Percentiles rank a stretch among this genome's conserved stretches.
These are phyloP conservation scores for Kodamaea sagamina DNA, from an alignment of 805 yeast species.

Conservation along the genomic window DNA sequence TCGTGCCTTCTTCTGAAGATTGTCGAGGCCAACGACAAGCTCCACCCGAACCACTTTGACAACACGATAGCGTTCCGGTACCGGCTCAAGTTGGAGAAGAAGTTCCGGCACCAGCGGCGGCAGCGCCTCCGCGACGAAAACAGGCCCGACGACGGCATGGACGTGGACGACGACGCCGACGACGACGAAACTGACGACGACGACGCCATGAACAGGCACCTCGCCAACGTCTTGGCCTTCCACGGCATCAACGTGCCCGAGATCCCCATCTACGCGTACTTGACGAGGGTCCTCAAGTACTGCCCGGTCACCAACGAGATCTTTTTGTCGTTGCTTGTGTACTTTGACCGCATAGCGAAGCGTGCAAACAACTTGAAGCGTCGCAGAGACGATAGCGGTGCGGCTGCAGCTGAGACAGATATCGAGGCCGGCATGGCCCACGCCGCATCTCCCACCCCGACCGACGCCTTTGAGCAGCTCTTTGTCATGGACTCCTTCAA, in stretches of 20 bases:
- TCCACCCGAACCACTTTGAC: conserved; percentile 69
- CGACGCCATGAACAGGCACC: conserved; percentile 51
- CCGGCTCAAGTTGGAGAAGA: conserved; percentile 36
- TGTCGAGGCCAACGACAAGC: conserved; percentile 83
- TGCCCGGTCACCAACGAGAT: conserved; percentile 99
- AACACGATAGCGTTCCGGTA: conserved; percentile 45
- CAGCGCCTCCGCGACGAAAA: conserved; percentile 10
- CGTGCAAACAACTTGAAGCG: conserved; percentile 59
- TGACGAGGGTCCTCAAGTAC: conserved; percentile 87
- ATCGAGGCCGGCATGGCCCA: conserved; percentile 2
- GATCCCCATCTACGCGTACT: conserved; percentile 86
- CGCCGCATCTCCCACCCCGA: too few species aligned
- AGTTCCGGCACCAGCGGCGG: conserved; percentile 22
- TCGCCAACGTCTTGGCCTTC: conserved; percentile 79
- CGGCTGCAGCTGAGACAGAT: conserved; percentile 7
- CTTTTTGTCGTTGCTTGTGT: conserved; percentile 83
- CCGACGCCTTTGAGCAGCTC: conserved; percentile 48
- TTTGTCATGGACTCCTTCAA: conserved; percentile 96
- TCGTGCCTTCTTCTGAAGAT: conserved; percentile 83
- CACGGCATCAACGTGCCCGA: conserved; percentile 97
- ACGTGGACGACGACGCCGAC: conserved; percentile 11
- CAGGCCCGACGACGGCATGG: conserved; percentile 20
- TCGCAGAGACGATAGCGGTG: conserved; percentile 22
- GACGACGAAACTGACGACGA: conserved; percentile 31
- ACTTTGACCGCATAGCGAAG: conserved; percentile 91